Base-by-base conservation (phyloP, 163 green algal species). In the Scenedesmus sp. region DNA sequence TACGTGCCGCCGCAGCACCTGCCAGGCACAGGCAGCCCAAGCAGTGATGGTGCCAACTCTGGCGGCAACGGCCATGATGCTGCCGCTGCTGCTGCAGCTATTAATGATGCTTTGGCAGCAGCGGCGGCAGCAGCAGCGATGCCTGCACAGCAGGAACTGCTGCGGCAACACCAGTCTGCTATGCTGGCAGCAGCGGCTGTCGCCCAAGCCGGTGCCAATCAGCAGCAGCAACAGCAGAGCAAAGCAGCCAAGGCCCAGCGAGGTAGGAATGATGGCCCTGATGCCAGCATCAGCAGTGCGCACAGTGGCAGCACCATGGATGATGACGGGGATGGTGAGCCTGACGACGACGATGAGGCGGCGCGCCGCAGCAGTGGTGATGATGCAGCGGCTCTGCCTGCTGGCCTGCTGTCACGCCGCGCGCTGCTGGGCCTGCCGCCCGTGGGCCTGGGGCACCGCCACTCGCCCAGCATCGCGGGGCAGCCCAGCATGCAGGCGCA, bases 371-470 rank as follows among this genome's bases (percentile, higher is more conserved):
- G 82, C 35, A 87, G 33, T 26, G 35, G 35, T 9, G 33, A 37
- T 3, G 72, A 37, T 40, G 82, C 43, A 24, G 82, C 33, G 68
- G 82, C 82, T 78, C 35, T 61, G 35, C 33, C 53, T 53, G 53
- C 53, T 53, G 37, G 72, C 35, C 83, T 59, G 1, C 24, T 90
- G 85, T 90, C 85, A 12, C 70, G 42, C 10, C 44, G 85, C 1
- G 46, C 73, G 15, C 26, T 76, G 85, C 72, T 90, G n/a, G 85
- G 85, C 5, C 70, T 90, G 44, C 85, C 85, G 16, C 85, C 70
- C 20, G 70, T 90, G 65, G 85, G 85, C 12, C 70, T 90, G 85
- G 68, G 84, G 35, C 24, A 53, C 35, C 33, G 42, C 20, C 83
- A 88, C 22, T 18, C 65, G 42, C 53, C 37, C 35, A 0, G 37